These are phyloP conservation scores for Meredithiella fracta DNA, from an alignment of 2,329 filamentous ascomycete species.

Conservation along the genomic window DNA sequence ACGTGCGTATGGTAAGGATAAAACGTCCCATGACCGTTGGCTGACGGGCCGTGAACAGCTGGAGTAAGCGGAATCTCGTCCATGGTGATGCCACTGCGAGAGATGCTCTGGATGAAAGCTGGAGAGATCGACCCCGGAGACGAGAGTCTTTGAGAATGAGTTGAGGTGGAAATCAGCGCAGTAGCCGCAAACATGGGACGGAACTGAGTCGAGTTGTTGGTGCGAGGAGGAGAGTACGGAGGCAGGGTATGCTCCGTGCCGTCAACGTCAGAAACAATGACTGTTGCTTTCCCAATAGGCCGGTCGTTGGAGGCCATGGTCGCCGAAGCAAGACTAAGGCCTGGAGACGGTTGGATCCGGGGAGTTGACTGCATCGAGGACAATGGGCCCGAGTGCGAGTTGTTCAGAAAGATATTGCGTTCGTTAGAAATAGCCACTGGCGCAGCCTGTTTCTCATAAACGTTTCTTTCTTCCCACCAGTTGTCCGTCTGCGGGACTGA, in stretches of 20 bases:
- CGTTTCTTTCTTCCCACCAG: slow-evolving; percentile 7
- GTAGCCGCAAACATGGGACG: slow-evolving; percentile 40
- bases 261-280: background rate
- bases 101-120: slow-evolving; percentile 38
- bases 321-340: slow-evolving; percentile 13
- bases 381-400: background rate
- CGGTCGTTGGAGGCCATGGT: slow-evolving; percentile 15
- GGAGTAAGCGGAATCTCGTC: slow-evolving; percentile 41
- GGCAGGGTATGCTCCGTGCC: slow-evolving; percentile 26
- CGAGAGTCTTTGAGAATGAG: slow-evolving; percentile 30
- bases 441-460: slow-evolving; percentile 3
- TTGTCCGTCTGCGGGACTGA: background rate
- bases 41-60: slow-evolving; percentile 26
- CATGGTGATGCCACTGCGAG: slow-evolving; percentile 43
- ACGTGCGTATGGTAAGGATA: slow-evolving; percentile 1
- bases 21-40: slow-evolving; percentile 20
- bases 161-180: slow-evolving; percentile 25
- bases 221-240: slow-evolving; percentile 36
- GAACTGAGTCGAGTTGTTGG: slow-evolving; percentile 30
- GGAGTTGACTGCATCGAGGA: background rate
- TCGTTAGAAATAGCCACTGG: too few relatives aligned
- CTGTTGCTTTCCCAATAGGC: background rate
- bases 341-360: slow-evolving; percentile 9
- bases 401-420: background rate
- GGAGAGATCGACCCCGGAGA: slow-evolving; percentile 48